These are phyloP conservation scores for Cymbopogon flexuosus DNA, from an alignment of 202 grass and related monocot species.

Conservation along the genomic window DNA sequence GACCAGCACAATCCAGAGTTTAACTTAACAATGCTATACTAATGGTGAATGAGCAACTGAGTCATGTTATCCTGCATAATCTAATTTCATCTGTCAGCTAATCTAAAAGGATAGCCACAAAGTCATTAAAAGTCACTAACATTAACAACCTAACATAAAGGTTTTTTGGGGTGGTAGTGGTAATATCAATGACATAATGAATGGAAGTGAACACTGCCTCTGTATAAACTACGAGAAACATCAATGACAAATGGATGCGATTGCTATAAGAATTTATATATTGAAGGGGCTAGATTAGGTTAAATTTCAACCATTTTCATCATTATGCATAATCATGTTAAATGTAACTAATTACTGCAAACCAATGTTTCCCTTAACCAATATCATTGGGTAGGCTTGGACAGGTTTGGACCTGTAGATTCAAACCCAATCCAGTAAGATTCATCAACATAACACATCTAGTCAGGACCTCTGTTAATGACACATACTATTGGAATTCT, in stretches of 20 bases:
- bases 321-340: neutral
- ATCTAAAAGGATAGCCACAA: neutral
- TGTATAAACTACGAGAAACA: neutral
- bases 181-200: neutral
- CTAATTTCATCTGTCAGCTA: neutral
- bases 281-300: neutral
- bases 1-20: neutral
- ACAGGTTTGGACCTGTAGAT: neutral
- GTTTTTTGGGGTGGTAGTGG: neutral
- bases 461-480: neutral
- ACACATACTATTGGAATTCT: neutral
- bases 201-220: neutral
- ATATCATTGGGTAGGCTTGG: neutral
- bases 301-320: neutral
- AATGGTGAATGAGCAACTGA: neutral
- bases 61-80: neutral
- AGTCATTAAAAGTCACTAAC: neutral
- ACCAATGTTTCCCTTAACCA: neutral
- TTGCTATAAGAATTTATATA: neutral
- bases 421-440: neutral
- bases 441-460: neutral
- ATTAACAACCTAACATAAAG: neutral
- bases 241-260: neutral
- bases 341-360: constrained; percentile 4
- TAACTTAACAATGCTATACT: neutral